Evolutionary conservation across 164 flowering plant genomes (phyloP).

Genomic region (Magnolia sinica): DNA sequence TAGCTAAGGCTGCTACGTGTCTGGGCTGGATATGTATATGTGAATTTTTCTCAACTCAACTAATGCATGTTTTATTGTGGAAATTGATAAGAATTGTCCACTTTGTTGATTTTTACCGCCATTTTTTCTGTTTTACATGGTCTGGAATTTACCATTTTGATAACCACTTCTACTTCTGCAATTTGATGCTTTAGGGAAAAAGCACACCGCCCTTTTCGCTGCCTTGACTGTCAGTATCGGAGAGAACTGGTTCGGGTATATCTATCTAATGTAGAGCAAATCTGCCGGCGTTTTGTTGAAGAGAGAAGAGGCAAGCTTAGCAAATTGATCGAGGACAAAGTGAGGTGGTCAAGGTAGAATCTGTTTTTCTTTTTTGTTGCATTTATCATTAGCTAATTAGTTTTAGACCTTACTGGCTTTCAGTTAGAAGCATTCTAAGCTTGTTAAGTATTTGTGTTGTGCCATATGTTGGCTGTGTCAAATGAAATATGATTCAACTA

Average conservation of each 20-base stretch:
- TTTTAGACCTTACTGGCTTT: neutral
- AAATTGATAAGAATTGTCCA: neutral
- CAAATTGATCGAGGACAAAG: constrained; percentile 78
- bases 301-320: constrained; percentile 82
- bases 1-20: too few species aligned
- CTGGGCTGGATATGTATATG: too few species aligned
- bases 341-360: constrained; percentile 84
- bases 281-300: constrained; percentile 81
- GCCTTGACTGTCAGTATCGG: constrained; percentile 90
- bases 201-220: constrained; percentile 83
- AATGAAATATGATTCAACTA: too few species aligned
- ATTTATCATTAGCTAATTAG: neutral
- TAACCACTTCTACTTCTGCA: neutral
- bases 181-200: constrained; percentile 62
- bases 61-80: too few species aligned
- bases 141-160: neutral
- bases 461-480: neutral
- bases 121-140: neutral
- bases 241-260: constrained; percentile 94
- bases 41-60: too few species aligned
- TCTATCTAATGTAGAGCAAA: constrained; percentile 83
- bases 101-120: neutral
- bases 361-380: neutral
- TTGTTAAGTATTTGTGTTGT: neutral
- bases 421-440: neutral